phyloP scores from a whole-genome alignment of 345 rosid genomes.

The Hibiscus trionum region DNA sequence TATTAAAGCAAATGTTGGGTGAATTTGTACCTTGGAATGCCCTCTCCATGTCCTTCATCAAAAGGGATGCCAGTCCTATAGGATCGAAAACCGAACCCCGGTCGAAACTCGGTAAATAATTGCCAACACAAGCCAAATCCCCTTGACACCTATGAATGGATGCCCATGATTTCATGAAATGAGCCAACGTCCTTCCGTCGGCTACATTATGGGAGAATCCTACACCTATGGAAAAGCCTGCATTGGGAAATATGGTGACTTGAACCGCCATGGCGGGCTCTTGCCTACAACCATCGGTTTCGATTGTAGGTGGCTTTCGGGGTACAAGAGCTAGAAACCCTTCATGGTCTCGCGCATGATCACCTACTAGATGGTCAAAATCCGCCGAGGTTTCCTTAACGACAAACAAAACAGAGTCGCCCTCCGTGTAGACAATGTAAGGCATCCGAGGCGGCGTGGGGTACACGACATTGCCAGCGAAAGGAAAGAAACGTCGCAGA shows the following conservation, averaged over 20 bases:
- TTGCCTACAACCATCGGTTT: not conserved
- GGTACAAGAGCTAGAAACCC: constrained; percentile 19
- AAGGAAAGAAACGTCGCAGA: constrained; percentile 34
- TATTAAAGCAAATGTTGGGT: not conserved
- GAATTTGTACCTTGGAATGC: not conserved
- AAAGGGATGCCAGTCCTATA: constrained; percentile 14
- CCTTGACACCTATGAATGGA: constrained; percentile 1
- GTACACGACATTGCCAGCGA: constrained; percentile 23
- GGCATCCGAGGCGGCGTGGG: constrained; percentile 20
- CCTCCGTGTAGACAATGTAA: constrained; percentile 16
- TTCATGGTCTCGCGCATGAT: constrained; percentile 14
- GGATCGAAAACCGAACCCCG: constrained; percentile 22
- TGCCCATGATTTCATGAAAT: constrained; percentile 34
- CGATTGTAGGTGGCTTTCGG: not conserved
- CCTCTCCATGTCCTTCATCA: constrained; percentile 22
- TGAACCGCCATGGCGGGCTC: constrained; percentile 26
- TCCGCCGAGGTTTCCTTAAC: constrained; percentile 18
- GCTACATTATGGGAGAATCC: constrained; percentile 30
- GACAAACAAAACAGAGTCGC: constrained; percentile 16
- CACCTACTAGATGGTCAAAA: constrained; percentile 13
- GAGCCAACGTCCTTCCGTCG: constrained; percentile 30
- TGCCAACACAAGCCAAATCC: not conserved
- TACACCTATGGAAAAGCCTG: not conserved
- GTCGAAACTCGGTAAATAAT: constrained; percentile 10
- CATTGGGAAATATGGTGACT: constrained; percentile 27